Evolutionary conservation across 768 basidiomycete species (phyloP), one percentile per base, ranked within the genome.

Genomic region (Mycena filopes): DNA sequence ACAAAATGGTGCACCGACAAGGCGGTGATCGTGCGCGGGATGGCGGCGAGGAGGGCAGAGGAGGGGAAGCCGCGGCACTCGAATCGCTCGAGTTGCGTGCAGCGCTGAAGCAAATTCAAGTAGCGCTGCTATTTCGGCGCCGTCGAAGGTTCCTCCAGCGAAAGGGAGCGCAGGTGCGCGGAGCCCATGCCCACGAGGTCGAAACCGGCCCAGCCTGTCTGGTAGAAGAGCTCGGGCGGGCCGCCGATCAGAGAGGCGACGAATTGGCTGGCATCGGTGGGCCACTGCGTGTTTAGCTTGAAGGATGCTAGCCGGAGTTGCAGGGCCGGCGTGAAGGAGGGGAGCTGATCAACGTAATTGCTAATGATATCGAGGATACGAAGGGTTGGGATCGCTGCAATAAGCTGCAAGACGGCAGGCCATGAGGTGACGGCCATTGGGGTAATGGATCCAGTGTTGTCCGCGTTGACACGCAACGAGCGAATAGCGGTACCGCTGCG

Each of bases 291-390:
- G 36, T 2, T 11, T 10, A 36, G 10, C 15, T 36, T 36, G 36
- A 15, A 10, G 36, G 48, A 41, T 3, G 51, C 26, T 13, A 60
- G 58, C 11, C 29, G n/a, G 1, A 60, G 40, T 2, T 36, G 16
- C n/a, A 43, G 49, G 1, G 58, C 48, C 4, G 21, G 40, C 7
- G 9, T 6, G 23, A 48, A n/a, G 3, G 2, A 6, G 6, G 58
- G 48, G 8, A 51, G n/a, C 3, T 9, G 4, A 15, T 25, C 48
- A 7, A 60, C 40, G 20, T 18, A 33, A 29, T 60, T 49, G 26
- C 25, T 48, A 20, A 48, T 50, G 40, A 60, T 18, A 36, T 50
- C 48, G 48, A 60, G 58, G 26, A 50, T 50, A 1, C 40, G 45
- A 8, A 51, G 6, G 3, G 49, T 51, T 20, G 58, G 58, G 12